phyloP scores from a whole-genome alignment of 73 alveolate genomes.

The Blepharisma japonicum region DNA sequence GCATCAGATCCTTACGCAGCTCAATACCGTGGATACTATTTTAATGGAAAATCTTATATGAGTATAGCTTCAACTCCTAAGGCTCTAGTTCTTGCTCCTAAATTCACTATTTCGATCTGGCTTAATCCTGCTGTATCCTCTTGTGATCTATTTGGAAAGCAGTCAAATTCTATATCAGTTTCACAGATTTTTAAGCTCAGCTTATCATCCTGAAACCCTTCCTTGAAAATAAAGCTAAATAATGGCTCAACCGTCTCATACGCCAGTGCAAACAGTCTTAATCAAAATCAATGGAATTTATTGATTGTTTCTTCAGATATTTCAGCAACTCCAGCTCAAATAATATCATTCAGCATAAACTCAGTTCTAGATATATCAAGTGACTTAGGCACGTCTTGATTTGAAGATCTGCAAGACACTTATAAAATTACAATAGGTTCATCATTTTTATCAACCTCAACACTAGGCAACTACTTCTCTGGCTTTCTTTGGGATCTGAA shows the following conservation, averaged over 20 bases:
- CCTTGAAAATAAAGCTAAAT: too few relatives aligned
- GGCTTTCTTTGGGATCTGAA: not conserved
- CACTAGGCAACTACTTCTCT: not conserved
- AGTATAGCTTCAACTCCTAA: not conserved
- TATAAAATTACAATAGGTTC: not conserved
- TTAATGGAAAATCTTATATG: slow-evolving; percentile 20
- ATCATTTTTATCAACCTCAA: not conserved
- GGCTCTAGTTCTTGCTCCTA: not conserved
- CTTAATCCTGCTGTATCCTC: not conserved
- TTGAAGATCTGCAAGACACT: not conserved
- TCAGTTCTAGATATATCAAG: too few relatives aligned
- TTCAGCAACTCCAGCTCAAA: too few relatives aligned
- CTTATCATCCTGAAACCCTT: too few relatives aligned
- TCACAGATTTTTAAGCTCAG: too few relatives aligned
- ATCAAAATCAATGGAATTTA: too few relatives aligned
- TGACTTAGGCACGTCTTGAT: not conserved
- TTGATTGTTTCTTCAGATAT: too few relatives aligned
- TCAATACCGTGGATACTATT: slow-evolving; percentile 5
- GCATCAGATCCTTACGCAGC: not conserved
- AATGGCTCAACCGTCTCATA: too few relatives aligned
- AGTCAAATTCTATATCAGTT: too few relatives aligned
- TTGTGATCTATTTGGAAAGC: too few relatives aligned
- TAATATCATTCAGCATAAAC: too few relatives aligned
- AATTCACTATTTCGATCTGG: slow-evolving; percentile 2
- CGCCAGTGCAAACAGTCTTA: too few relatives aligned